A percentile compares a stretch with the other conserved stretches of the same genome.
Evolutionary conservation across 2,329 filamentous ascomycete genomes (phyloP).

Genomic region (Xylogone sp.): DNA sequence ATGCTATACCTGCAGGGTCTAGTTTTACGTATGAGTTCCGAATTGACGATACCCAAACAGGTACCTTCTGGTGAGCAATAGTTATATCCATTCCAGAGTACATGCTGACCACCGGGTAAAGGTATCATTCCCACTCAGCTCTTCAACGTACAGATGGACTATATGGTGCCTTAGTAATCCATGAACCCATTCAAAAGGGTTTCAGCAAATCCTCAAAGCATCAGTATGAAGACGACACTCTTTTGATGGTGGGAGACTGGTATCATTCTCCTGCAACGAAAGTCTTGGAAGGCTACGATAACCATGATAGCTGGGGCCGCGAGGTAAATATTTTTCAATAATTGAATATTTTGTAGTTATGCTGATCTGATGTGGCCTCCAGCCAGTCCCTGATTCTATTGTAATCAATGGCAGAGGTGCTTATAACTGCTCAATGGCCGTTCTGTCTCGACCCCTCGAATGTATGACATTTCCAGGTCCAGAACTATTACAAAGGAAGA

Average conservation of each 20-base stretch:
- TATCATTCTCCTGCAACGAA: constrained; percentile 38
- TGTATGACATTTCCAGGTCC: constrained; percentile 30
- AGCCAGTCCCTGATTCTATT: constrained; percentile 44
- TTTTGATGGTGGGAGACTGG: constrained; percentile 44
- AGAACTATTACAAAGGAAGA: constrained; percentile 23
- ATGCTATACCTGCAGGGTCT: constrained; percentile 4
- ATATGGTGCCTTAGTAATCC: constrained; percentile 41
- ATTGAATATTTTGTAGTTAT: background rate
- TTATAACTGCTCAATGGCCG: constrained; percentile 42
- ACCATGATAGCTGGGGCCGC: constrained; percentile 36
- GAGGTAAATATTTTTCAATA: constrained; percentile 27
- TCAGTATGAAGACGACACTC: constrained; percentile 33
- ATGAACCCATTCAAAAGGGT: constrained; percentile 25
- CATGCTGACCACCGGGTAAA: constrained; percentile 33
- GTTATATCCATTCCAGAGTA: background rate
- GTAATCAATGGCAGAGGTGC: constrained; percentile 41
- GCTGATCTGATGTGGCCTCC: background rate
- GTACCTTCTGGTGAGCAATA: constrained; percentile 12
- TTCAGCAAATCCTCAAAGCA: constrained; percentile 16
- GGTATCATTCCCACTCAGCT: constrained; percentile 42
- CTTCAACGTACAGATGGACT: constrained; percentile 39
- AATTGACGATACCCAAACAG: constrained; percentile 8
- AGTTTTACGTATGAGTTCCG: constrained; percentile 12
- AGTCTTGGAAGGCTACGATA: constrained; percentile 38
- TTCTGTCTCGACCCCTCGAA: constrained; percentile 39